Conservation (phyloP, 179 eudicot species). For the Beta lomatogona region DNA sequence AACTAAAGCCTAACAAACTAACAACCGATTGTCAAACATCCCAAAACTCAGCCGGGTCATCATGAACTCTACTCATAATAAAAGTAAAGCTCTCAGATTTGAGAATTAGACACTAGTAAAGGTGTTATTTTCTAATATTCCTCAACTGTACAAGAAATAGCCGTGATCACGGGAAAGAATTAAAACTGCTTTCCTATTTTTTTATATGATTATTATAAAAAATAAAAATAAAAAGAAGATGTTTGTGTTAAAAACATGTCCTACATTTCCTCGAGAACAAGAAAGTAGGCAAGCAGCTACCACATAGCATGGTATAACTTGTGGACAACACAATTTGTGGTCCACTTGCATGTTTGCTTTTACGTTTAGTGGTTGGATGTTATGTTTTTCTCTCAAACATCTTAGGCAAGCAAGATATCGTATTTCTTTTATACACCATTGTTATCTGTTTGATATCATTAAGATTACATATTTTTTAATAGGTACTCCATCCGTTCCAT, state of each 20-base stretch:
- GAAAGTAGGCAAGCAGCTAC: not conserved
- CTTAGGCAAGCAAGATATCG: not conserved
- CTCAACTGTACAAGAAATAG: not conserved
- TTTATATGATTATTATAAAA: not conserved
- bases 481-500: too few species aligned
- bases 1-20: too few species aligned
- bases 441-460: too few species aligned
- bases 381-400: not conserved
- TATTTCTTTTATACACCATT: not conserved
- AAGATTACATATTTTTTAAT: too few species aligned
- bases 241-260: not conserved
- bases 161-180: not conserved
- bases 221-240: not conserved
- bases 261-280: not conserved
- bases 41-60: too few species aligned
- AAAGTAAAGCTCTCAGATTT: too few species aligned
- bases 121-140: not conserved
- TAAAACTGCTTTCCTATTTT: not conserved
- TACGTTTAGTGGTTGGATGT: slow-evolving; percentile 12
- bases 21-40: too few species aligned
- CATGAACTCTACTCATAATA: too few species aligned
- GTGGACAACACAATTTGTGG: slow-evolving; percentile 7
- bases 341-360: slow-evolving; percentile 9
- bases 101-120: too few species aligned
- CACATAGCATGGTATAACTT: not conserved